Evolutionary conservation across 2,329 filamentous ascomycete species (phyloP).

Genomic region (Harringtonia lauricola): DNA sequence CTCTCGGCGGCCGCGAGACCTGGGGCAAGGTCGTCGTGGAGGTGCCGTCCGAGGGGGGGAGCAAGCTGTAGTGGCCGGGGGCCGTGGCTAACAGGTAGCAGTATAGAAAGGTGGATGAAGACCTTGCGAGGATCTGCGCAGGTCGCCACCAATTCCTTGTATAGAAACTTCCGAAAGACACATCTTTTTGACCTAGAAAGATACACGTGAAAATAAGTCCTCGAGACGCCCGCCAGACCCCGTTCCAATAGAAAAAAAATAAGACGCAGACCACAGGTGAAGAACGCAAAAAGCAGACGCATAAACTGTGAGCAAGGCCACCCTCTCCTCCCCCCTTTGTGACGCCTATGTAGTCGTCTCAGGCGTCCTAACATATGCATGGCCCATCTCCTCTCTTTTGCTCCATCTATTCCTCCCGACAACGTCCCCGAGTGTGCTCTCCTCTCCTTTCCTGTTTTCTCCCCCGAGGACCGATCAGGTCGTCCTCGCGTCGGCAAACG

Average conservation of each 20-base stretch:
- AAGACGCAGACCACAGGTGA: background rate
- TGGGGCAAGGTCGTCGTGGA: constrained; percentile 97
- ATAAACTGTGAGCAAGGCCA: background rate
- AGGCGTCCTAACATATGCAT: too few species aligned
- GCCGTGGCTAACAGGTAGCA: too few species aligned
- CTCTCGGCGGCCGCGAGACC: constrained; percentile 68
- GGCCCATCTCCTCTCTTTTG: too few species aligned
- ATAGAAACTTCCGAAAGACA: too few species aligned
- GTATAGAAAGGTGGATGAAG: too few species aligned
- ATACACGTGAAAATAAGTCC: background rate
- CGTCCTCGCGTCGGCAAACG: too few species aligned
- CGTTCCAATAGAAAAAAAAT: background rate
- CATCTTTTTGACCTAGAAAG: background rate
- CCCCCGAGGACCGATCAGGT: too few species aligned
- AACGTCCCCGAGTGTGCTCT: background rate
- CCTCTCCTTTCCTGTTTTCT: background rate
- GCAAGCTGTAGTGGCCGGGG: constrained; percentile 43
- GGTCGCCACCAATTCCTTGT: too few species aligned
- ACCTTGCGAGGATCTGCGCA: too few species aligned
- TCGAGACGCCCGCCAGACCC: constrained; percentile 5
- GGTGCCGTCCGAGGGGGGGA: constrained; percentile 56
- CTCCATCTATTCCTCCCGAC: background rate
- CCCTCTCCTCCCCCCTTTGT: background rate
- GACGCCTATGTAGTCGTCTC: background rate
- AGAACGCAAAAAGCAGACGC: background rate